Conservation (phyloP, 2,329 filamentous ascomycete genomes). For the Mycosphaerella arachidis region DNA sequence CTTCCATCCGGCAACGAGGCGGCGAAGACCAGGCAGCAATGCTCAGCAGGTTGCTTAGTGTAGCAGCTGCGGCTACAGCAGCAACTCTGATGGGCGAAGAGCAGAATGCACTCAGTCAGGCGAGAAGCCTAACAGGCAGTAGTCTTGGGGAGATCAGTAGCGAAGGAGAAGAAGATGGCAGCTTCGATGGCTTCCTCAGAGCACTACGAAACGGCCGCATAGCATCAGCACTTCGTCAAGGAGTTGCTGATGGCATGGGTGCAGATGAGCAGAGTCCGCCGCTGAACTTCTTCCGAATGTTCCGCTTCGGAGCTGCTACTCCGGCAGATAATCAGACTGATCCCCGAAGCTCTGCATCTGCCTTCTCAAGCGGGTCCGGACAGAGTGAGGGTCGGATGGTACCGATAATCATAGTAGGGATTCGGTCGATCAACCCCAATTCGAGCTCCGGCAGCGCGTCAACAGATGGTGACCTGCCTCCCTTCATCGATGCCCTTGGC, state of each 20-base stretch:
- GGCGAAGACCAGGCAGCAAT: conserved; percentile 60
- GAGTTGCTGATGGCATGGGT: conserved; percentile 34
- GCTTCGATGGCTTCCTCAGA: conserved; percentile 59
- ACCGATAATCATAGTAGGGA: conserved; percentile 66
- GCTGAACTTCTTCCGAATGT: conserved; percentile 65
- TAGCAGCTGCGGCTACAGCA: conserved; percentile 60
- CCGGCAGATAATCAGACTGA: conserved; percentile 28
- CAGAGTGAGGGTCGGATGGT: conserved; percentile 56
- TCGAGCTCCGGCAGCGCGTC: conserved; percentile 37
- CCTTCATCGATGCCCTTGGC: conserved; percentile 49
- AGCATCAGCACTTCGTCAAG: conserved; percentile 52
- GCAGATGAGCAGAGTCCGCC: conserved; percentile 46
- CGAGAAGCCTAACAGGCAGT: conserved; percentile 48
- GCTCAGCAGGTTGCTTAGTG: conserved; percentile 57
- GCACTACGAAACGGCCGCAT: conserved; percentile 58
- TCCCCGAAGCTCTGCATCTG: conserved; percentile 20
- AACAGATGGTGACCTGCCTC: conserved; percentile 45
- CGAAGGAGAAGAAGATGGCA: conserved; percentile 54
- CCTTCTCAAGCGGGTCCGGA: conserved; percentile 26
- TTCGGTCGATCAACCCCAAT: conserved; percentile 58
- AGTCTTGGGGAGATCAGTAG: conserved; percentile 29
- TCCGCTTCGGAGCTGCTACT: conserved; percentile 57
- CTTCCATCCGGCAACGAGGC: conserved; percentile 37
- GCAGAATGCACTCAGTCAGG: conserved; percentile 52
- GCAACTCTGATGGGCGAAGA: conserved; percentile 60